phyloP scores from a whole-genome alignment of 2,329 filamentous ascomycete species.

The Ceratocystis cubensis region DNA sequence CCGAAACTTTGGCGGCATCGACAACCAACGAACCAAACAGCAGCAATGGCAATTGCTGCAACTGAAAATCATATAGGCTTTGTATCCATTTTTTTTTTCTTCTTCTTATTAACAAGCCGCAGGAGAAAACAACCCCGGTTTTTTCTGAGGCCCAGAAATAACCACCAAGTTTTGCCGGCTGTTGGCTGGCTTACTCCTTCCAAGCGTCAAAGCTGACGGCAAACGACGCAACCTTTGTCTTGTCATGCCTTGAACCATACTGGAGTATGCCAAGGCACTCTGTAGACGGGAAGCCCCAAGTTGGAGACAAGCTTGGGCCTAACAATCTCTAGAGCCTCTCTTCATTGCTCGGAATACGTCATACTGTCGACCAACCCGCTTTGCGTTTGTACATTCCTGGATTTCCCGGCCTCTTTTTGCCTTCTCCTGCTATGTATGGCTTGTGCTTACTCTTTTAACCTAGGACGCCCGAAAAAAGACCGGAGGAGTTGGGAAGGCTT shows the following conservation, averaged over 20 bases:
- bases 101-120: not conserved
- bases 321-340: not conserved
- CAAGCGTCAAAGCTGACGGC: not conserved
- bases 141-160: conserved; percentile 1
- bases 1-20: not conserved
- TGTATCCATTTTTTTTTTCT: not conserved
- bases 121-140: too few relatives aligned
- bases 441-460: not conserved
- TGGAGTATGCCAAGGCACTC: not conserved
- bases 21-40: not conserved
- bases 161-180: not conserved
- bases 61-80: not conserved
- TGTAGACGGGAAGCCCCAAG: not conserved
- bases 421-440: not conserved
- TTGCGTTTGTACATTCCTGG: not conserved
- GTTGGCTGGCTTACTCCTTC: not conserved
- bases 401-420: conserved; percentile 4
- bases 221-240: not conserved
- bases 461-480: conserved; percentile 9
- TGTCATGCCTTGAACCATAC: not conserved
- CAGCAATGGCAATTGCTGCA: not conserved
- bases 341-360: not conserved
- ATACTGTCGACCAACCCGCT: not conserved
- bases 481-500: not conserved
- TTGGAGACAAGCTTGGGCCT: conserved; percentile 8